These are phyloP conservation scores for Chlorella sp. DNA, from an alignment of 139 green algal genomes.

Conservation along the genomic window DNA sequence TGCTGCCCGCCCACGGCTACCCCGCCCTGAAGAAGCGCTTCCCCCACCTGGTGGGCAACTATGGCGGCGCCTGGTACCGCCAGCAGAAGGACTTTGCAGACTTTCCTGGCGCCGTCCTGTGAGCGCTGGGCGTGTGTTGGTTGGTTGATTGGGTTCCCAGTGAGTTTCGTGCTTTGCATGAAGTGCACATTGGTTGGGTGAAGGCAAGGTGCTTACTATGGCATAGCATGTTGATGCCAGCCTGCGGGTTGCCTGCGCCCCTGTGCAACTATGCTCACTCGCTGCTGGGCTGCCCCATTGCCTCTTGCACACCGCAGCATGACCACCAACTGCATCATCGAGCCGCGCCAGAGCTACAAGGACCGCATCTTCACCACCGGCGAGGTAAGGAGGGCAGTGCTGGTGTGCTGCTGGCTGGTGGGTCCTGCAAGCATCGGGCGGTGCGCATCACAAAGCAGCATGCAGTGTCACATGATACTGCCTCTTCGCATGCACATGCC, in stretches of 20 bases:
- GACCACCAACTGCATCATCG: constrained; percentile 85
- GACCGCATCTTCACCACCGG: constrained; percentile 78
- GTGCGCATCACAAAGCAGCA: too few species aligned
- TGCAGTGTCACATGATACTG: too few species aligned
- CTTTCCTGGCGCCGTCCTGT: constrained; percentile 28
- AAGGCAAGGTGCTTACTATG: too few species aligned
- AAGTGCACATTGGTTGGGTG: too few species aligned
- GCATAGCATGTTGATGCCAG: too few species aligned
- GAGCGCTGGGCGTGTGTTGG: background rate
- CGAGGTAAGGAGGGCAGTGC: constrained; percentile 34
- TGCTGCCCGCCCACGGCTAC: constrained; percentile 82
- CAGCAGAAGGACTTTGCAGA: constrained; percentile 74
- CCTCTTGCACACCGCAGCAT: constrained; percentile 17
- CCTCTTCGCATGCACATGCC: too few species aligned
- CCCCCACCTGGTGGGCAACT: constrained; percentile 58
- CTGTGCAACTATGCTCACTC: background rate
- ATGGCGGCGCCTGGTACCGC: constrained; percentile 69
- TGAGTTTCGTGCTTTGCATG: too few species aligned
- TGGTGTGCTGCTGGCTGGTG: too few species aligned
- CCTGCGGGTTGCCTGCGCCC: background rate
- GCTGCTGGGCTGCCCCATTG: too few species aligned
- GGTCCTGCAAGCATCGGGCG: too few species aligned
- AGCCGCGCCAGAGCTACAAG: constrained; percentile 58
- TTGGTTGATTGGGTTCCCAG: too few species aligned
- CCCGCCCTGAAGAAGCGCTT: constrained; percentile 57